These are phyloP conservation scores for Huntiella savannae DNA, from an alignment of 2,329 filamentous ascomycete species.

Conservation along the genomic window DNA sequence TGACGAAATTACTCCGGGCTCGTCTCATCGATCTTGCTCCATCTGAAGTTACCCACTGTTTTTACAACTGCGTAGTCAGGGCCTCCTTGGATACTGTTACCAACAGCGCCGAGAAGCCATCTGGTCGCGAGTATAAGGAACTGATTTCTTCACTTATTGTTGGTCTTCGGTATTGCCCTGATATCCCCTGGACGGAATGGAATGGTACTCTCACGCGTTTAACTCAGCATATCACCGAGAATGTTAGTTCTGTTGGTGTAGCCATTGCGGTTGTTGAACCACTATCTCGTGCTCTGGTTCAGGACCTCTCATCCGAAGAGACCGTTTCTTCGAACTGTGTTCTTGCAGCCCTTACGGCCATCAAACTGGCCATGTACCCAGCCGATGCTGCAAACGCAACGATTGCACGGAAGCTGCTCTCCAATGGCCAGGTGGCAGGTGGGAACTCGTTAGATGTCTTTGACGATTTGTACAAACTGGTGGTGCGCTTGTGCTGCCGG, in stretches of 20 bases:
- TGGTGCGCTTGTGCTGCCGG: conserved; percentile 30
- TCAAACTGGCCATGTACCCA: conserved; percentile 32
- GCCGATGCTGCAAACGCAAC: conserved; percentile 45
- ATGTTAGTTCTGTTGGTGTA: conserved; percentile 48
- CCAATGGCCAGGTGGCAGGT: conserved; percentile 33
- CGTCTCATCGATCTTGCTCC: conserved; percentile 1
- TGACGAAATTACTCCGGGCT: conserved; percentile 2
- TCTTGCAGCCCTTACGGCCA: conserved; percentile 23
- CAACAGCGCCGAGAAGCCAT: conserved; percentile 8
- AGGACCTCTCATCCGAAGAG: conserved; percentile 11
- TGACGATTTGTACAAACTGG: conserved; percentile 43
- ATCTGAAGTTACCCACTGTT: neutral
- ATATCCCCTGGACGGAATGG: conserved; percentile 29
- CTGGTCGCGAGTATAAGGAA: conserved; percentile 52
- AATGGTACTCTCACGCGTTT: conserved; percentile 37
- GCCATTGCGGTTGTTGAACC: conserved; percentile 53
- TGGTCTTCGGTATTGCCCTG: conserved; percentile 32
- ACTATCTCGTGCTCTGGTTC: conserved; percentile 31
- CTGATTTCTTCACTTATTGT: conserved; percentile 47
- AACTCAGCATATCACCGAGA: conserved; percentile 34
- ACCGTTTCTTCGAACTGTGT: conserved; percentile 16
- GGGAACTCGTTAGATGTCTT: conserved; percentile 39
- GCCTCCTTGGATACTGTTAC: neutral
- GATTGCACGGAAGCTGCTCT: conserved; percentile 43
- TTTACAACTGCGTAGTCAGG: conserved; percentile 5